Conservation (phyloP, 2,329 filamentous ascomycete species). For the Elsinoe arachidis region DNA sequence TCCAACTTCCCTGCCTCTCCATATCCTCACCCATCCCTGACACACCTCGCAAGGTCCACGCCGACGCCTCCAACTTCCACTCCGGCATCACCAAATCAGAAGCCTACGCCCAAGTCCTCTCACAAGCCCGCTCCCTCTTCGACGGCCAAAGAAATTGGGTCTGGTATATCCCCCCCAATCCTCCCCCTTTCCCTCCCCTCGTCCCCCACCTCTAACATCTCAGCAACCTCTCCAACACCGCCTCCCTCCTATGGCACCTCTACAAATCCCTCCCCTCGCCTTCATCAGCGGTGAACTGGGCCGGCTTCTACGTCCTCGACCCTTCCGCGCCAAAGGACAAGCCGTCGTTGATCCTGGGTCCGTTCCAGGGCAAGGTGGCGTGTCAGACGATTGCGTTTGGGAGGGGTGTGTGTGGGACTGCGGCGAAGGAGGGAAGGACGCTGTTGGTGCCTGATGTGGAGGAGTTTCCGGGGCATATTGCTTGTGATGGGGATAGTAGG, state of each 20-base stretch:
- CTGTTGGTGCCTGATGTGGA: slow-evolving; percentile 63
- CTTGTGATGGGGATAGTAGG: slow-evolving; percentile 65
- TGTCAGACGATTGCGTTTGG: slow-evolving; percentile 70
- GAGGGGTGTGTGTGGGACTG: slow-evolving; percentile 66
- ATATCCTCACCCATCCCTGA: background rate
- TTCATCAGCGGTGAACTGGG: slow-evolving; percentile 66
- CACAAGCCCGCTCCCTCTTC: slow-evolving; percentile 61
- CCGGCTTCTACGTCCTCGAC: slow-evolving; percentile 68
- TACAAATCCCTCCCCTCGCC: slow-evolving; percentile 63
- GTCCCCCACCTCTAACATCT: background rate
- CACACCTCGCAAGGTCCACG: slow-evolving; percentile 52
- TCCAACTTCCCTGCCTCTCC: background rate
- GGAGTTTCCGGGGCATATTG: slow-evolving; percentile 69
- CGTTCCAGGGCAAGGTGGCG: slow-evolving; percentile 69
- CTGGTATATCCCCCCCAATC: slow-evolving; percentile 15
- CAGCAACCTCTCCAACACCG: slow-evolving; percentile 68
- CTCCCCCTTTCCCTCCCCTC: background rate
- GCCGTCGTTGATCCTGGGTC: slow-evolving; percentile 61
- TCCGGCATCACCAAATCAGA: slow-evolving; percentile 59
- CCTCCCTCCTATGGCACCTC: slow-evolving; percentile 70
- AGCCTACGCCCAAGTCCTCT: slow-evolving; percentile 64
- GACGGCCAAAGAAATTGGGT: slow-evolving; percentile 74
- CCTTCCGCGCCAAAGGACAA: slow-evolving; percentile 25
- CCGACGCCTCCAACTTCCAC: slow-evolving; percentile 67
- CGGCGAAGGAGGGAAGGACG: slow-evolving; percentile 52